phyloP scores from a whole-genome alignment of 345 rosid genomes.

The Clausena lansium region DNA sequence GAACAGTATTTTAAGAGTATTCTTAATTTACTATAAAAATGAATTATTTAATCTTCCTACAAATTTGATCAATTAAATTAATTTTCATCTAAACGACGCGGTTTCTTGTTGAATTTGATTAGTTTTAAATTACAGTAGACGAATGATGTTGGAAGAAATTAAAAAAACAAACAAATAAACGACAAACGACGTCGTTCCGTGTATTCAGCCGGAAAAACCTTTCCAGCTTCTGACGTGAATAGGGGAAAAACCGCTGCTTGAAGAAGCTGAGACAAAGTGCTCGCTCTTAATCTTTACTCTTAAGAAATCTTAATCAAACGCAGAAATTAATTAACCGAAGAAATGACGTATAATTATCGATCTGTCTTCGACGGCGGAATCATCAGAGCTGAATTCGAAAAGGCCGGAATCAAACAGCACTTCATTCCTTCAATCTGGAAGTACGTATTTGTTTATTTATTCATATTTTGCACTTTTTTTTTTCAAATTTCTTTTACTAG shows the following conservation, averaged over 20 bases:
- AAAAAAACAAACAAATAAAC: no score
- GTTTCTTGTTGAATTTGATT: no score
- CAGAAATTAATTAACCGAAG: neutral
- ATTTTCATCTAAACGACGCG: no score
- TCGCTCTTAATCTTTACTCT: no score
- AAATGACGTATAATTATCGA: slow-evolving; percentile 26
- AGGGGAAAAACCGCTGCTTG: neutral
- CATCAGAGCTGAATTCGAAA: slow-evolving; percentile 52
- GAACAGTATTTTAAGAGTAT: rapidly evolving
- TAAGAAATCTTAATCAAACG: neutral
- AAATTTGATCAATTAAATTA: no score
- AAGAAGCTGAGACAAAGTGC: neutral
- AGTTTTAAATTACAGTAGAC: no score
- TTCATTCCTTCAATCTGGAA: slow-evolving; percentile 80
- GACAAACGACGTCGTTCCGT: no score
- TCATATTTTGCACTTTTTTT: neutral
- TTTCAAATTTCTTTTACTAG: neutral
- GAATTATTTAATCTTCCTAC: no score
- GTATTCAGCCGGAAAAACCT: neutral
- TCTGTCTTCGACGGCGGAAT: slow-evolving; percentile 75
- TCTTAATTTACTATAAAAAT: no score
- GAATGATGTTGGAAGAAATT: no score
- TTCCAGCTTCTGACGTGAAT: no score
- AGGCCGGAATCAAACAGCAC: slow-evolving; percentile 53
- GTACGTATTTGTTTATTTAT: slow-evolving; percentile 18